Evolutionary conservation across 2,329 filamentous ascomycete species (phyloP), one percentile per base, ranked within the genome.

Genomic region (Xylariales sp.): DNA sequence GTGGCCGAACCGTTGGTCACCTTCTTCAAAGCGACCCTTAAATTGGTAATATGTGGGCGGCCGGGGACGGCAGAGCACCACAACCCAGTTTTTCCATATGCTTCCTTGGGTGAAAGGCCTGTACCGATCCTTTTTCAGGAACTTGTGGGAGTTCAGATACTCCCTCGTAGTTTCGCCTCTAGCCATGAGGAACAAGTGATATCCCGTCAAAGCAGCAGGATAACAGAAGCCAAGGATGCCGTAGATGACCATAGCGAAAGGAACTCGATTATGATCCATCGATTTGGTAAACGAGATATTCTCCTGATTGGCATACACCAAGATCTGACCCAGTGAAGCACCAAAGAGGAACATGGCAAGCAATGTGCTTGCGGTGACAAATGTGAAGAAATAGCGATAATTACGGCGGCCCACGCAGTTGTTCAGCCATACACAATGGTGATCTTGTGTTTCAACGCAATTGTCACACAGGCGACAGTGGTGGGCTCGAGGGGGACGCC

Each of bases 381-480:
- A 98, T 10, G 85, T 78, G 60, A 97, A 96, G 64, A 98, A 98
- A 62, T 91, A 97, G 46, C 93, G 88, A 66, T 98, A 98, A 66
- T 98, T 98, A 53, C 93, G 87, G 48, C 91, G 84, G 29, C 93
- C 93, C 6, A 38, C 35, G 17, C 35, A 98, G 61, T 98, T 98
- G 66, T 98, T 98, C 46, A 98, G 78, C 93, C 93, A 98, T 13
- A 97, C 90, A 55, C 93, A 98, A 63, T 98, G 93, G 56, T 98
- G 93, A 56, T 98, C 93, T 50, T 96, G 88, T 0, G 89, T 95
- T 62, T 98, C 93, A 43, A 98, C 79, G 60, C 93, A 98, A 61
- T 94, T 96, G 64, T 98, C 91, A 65, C 93, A 98, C 19, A 95
- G 76, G 40, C 93, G 86, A 64, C 93, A 98, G 65, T 98, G 93